A percentile compares a stretch with the other conserved stretches of the same genome.
phyloP scores from a whole-genome alignment of 192 early-diverging fungal genomes.

The Backusella parvicylindrica region DNA sequence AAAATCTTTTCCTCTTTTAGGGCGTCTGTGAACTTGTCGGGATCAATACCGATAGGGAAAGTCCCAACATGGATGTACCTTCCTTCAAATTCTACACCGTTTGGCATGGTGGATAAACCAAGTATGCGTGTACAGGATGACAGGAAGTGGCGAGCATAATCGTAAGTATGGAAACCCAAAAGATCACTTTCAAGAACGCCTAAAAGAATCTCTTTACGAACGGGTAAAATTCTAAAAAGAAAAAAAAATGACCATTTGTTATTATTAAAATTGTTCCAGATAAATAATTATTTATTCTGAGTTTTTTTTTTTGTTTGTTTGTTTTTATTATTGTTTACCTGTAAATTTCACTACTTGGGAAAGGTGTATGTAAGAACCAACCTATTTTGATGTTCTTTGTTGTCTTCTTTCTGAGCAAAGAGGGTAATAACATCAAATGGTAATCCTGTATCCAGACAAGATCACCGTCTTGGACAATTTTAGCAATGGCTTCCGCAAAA shows the following conservation, averaged over 20 bases:
- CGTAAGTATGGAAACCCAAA: conserved; percentile 98
- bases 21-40: conserved; percentile 88
- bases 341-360: conserved; percentile 96
- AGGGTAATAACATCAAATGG: conserved; percentile 95
- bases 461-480: conserved; percentile 86
- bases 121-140: conserved; percentile 96
- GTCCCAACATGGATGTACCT: conserved; percentile 93
- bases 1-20: conserved; percentile 66
- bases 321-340: conserved; percentile 47
- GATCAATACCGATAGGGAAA: conserved; percentile 99
- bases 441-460: conserved; percentile 95
- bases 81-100: conserved; percentile 92
- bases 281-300: background rate
- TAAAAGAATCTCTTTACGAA: conserved; percentile 87
- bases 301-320: background rate
- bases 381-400: conserved; percentile 89
- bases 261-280: background rate
- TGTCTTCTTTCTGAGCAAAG: conserved; percentile 72
- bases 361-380: conserved; percentile 98
- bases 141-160: conserved; percentile 98
- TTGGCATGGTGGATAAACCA: conserved; percentile 89
- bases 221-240: conserved; percentile 76
- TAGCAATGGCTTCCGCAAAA: conserved; percentile 91
- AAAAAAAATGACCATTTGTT: too few relatives aligned
- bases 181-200: conserved; percentile 93